Evolutionary conservation across 1,284 basidiomycete genomes (phyloP).

Genomic region (Spongispora temasekensis): DNA sequence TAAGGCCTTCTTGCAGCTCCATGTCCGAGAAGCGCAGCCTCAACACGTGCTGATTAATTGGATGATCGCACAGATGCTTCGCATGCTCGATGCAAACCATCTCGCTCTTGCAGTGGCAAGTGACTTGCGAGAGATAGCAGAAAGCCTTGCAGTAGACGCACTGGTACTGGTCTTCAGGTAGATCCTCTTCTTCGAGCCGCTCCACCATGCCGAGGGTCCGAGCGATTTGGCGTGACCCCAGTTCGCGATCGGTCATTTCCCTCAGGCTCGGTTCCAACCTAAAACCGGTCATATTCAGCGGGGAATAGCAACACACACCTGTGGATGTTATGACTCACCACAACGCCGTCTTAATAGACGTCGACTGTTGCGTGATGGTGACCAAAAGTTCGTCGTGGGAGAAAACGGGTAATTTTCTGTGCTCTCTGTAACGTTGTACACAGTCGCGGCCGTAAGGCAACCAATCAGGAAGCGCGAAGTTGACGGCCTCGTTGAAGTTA

Average conservation of each 20-base stretch:
- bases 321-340: constrained; percentile 62
- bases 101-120: constrained; percentile 73
- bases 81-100: constrained; percentile 90
- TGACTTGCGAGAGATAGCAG: constrained; percentile 94
- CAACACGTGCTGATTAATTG: constrained; percentile 60
- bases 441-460: constrained; percentile 85
- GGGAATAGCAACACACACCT: constrained; percentile 10
- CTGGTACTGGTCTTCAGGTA: constrained; percentile 92
- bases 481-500: constrained; percentile 99
- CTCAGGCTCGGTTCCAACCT: constrained; percentile 84
- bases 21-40: constrained; percentile 84
- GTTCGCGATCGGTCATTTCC: constrained; percentile 90
- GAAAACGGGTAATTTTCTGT: constrained; percentile 94
- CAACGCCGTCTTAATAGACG: constrained; percentile 89
- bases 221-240: constrained; percentile 63
- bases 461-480: constrained; percentile 98
- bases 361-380: constrained; percentile 92
- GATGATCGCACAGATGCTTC: constrained; percentile 74
- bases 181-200: constrained; percentile 76
- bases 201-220: constrained; percentile 65
- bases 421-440: constrained; percentile 85
- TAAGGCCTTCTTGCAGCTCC: constrained; percentile 69
- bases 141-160: constrained; percentile 93
- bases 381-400: constrained; percentile 97
- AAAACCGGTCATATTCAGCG: constrained; percentile 22